Conservation (phyloP, 495 filamentous ascomycete species). For the Daldinia vernicosa region DNA sequence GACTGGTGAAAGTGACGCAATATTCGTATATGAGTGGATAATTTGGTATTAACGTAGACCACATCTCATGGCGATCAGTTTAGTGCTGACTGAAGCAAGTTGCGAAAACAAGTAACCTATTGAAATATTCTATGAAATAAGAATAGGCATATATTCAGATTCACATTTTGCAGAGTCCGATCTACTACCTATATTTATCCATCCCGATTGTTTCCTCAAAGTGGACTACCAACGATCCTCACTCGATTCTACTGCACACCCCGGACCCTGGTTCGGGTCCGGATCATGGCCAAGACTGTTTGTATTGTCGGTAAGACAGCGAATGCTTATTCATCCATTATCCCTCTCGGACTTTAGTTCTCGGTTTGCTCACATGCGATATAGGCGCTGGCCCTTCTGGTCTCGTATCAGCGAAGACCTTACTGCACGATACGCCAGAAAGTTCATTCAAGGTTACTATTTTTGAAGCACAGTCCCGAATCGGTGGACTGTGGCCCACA, state of each 20-base stretch:
- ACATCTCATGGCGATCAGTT: not conserved
- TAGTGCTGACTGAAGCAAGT: slow-evolving; percentile 13
- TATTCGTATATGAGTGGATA: not conserved
- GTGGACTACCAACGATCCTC: slow-evolving; percentile 9
- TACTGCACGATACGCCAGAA: slow-evolving; percentile 67
- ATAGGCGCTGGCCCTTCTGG: slow-evolving; percentile 83
- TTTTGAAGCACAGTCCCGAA: slow-evolving; percentile 69
- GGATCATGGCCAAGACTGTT: slow-evolving; percentile 30
- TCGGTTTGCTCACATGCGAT: slow-evolving; percentile 8
- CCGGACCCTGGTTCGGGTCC: slow-evolving; percentile 19
- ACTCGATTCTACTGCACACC: slow-evolving; percentile 15
- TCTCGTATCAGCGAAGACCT: slow-evolving; percentile 81
- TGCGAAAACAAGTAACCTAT: not conserved
- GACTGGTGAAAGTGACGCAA: not conserved
- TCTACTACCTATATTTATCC: slow-evolving; percentile 1
- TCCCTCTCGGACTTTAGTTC: not conserved
- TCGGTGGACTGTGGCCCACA: slow-evolving; percentile 82
- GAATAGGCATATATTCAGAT: slow-evolving; percentile 2
- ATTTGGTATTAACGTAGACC: not conserved
- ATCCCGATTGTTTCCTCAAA: slow-evolving; percentile 11
- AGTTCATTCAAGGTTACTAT: slow-evolving; percentile 72
- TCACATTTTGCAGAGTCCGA: not conserved
- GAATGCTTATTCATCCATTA: not conserved
- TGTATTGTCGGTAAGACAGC: slow-evolving; percentile 35
- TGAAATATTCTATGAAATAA: not conserved